Base-by-base conservation (phyloP, 2,329 filamentous ascomycete species). In the Ophiostoma quercus region DNA sequence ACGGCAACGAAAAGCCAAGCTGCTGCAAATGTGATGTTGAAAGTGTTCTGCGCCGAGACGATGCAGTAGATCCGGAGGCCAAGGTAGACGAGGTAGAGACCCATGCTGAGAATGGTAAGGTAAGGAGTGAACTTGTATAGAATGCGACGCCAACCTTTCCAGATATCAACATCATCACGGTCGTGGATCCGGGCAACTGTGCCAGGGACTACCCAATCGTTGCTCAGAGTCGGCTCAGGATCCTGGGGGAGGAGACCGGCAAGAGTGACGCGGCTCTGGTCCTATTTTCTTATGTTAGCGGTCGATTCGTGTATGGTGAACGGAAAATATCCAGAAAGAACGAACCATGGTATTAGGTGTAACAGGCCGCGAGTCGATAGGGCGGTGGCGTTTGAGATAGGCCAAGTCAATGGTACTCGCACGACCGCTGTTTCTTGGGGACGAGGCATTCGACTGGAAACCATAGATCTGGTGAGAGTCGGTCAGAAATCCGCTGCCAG, bases 51-150 rank as follows among this genome's bases (percentile, higher is more conserved):
- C 0, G 85, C 84, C 63, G 78, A 77, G n/a, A 85, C 75, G 68
- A 86, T 82, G 74, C 84, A 87, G 67, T 78, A 77, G 39, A 87
- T 81, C 51, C 85, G 83, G 68, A 84, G 77, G 29, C 74, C 79
- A 8, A 87, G 82, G 72, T 87, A 87, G 70, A 76, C 51, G 4
- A 83, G n/a, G 75, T 81, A 83, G n/a, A 82, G 66, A n/a, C 73
- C 73, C 14, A 78, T 82, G 74, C 80, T 82, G 72, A 77, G 51
- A n/a, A 83, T 66, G 22, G 79, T 82, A 68, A 82, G 69, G 41
- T 80, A 66, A 0, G 81, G 81, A 8, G 77, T 76, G 41, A 82
- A 73, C 22, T 73, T 74, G 74, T 78, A 83, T 12, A 83, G 65
- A 41, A 78, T 73, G 12, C 81, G 77, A 70, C 77, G 80, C 80